phyloP scores from a whole-genome alignment of 2,329 filamentous ascomycete species.

The Knufia fluminis region DNA sequence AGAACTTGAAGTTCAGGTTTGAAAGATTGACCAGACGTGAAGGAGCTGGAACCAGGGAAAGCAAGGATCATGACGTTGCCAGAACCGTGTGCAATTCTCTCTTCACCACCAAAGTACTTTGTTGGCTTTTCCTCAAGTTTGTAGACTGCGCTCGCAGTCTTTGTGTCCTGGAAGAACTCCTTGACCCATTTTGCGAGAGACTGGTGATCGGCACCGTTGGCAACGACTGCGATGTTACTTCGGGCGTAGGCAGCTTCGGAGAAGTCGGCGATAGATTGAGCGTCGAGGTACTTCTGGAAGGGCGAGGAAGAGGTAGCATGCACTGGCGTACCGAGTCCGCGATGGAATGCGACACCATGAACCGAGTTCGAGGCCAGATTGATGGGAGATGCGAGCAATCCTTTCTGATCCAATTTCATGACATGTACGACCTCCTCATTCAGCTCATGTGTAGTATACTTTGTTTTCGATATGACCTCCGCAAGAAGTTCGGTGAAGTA shows the following conservation, averaged over 20 bases:
- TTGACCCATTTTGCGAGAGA: constrained; percentile 81
- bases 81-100: constrained; percentile 66
- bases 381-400: constrained; percentile 52
- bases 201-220: constrained; percentile 70
- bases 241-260: constrained; percentile 75
- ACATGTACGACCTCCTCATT: constrained; percentile 75
- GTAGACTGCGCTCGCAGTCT: constrained; percentile 43
- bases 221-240: constrained; percentile 82
- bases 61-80: constrained; percentile 82
- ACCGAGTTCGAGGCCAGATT: constrained; percentile 75
- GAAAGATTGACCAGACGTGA: constrained; percentile 57
- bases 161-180: constrained; percentile 76
- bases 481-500: constrained; percentile 95
- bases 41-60: constrained; percentile 80
- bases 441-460: constrained; percentile 77
- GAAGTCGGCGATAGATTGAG: constrained; percentile 64
- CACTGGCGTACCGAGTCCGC: constrained; percentile 72
- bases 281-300: constrained; percentile 69
- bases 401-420: constrained; percentile 69
- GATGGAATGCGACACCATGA: constrained; percentile 84
- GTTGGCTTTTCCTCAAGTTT: constrained; percentile 53
- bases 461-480: constrained; percentile 81
- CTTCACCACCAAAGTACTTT: constrained; percentile 93
- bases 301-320: constrained; percentile 64
- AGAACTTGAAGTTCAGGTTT: constrained; percentile 88